These are phyloP conservation scores for Lactifluus hygrophoroides DNA, from an alignment of 768 basidiomycete genomes.

Conservation along the genomic window DNA sequence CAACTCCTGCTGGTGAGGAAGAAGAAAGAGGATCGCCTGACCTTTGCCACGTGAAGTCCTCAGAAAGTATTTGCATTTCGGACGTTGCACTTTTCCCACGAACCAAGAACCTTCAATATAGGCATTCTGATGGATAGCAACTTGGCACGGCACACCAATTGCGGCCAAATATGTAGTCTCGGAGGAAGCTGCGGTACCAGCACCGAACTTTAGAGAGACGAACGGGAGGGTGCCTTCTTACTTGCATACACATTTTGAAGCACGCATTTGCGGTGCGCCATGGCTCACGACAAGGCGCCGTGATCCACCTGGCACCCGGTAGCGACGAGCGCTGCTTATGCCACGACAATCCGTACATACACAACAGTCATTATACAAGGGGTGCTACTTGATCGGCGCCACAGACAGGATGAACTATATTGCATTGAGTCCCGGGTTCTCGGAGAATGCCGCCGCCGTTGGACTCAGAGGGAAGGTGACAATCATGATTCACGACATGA, in stretches of 20 bases:
- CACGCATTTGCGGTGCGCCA: not conserved
- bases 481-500: not conserved
- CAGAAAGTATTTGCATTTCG: not conserved
- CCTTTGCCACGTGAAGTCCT: not conserved
- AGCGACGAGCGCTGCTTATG: not conserved
- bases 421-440: not conserved
- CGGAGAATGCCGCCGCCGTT: constrained; percentile 11
- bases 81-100: not conserved
- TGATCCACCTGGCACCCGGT: not conserved
- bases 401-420: constrained; percentile 1
- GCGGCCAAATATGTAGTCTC: not conserved
- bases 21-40: not conserved
- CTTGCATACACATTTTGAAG: not conserved
- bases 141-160: not conserved
- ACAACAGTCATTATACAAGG: not conserved
- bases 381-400: constrained; percentile 1
- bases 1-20: not conserved
- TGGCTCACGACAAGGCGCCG: not conserved
- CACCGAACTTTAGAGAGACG: not conserved
- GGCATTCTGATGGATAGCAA: not conserved
- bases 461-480: constrained; percentile 6
- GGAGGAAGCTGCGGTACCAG: not conserved
- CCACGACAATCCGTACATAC: not conserved
- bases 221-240: not conserved
- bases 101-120: too few species aligned